Base-by-base conservation (phyloP, 2,329 filamentous ascomycete species). In the Fusarium sulawesiense region DNA sequence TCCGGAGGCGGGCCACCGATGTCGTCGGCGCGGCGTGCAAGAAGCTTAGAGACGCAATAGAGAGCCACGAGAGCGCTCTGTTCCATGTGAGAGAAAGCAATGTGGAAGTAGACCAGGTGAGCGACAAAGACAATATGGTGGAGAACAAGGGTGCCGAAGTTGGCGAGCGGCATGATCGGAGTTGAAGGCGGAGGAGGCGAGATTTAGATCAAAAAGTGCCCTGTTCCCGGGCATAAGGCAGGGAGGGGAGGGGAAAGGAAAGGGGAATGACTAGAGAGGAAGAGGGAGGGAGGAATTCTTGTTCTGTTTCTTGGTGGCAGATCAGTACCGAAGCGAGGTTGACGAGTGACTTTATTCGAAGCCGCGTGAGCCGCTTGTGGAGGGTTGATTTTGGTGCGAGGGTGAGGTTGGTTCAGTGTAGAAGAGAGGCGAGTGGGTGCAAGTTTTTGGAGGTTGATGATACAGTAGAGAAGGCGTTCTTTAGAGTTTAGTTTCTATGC, bases 101-200 rank as follows among this genome's bases (percentile, higher is more conserved):
- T 82, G 73, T 82, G 82, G 73, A 87, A 84, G 75, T 87, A 86
- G 65, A 85, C 81, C 57, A 87, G 78, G 54, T 85, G 85, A 42
- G 83, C 85, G 68, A 87, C 78, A 74, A 87, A 87, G 72, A 87
- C 83, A 56, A 86, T 78, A 68, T 86, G 80, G 70, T 85, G 80
- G 53, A 87, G 78, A 66, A 87, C 75, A 34, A 86, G 78, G n/a
- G 85, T 83, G 50, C 85, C 85, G 27, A 87, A 75, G 77, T 87
- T 83, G 73, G 81, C 80, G 62, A 87, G 78, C 74, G 85, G 82
- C 85, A 87, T 87, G 23, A 50, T 53, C 20, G 32, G 42, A 46
- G 34, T 53, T 20, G 23, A 29, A 42, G 49, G 23, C 34, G 23
- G 49, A 53, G 49, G 34, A 40, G 51, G 47, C 56, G 47, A 48